Conservation (phyloP, 1,139 yeast species). For the Taiozyma onychis region DNA sequence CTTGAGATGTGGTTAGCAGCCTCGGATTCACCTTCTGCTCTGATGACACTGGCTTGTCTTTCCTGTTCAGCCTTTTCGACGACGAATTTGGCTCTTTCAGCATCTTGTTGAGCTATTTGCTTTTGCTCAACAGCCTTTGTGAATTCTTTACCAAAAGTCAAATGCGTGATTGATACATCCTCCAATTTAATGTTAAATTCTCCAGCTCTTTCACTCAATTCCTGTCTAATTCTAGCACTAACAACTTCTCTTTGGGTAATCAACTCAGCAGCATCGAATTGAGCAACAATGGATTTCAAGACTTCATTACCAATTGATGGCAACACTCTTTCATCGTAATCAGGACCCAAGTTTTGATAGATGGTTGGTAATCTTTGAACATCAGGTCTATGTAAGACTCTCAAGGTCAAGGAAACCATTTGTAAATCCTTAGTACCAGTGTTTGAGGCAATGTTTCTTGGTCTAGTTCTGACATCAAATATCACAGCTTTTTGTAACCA, state of each 20-base stretch:
- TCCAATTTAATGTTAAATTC: conserved; percentile 91
- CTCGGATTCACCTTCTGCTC: conserved; percentile 99
- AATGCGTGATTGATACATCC: conserved; percentile 96
- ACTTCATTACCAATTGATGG: conserved; percentile 98
- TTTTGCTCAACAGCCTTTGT: conserved; percentile 98
- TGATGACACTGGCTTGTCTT: conserved; percentile 86
- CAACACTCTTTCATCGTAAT: conserved; percentile 93
- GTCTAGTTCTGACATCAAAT: conserved; percentile 88
- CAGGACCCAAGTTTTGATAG: conserved; percentile 87
- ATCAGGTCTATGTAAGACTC: conserved; percentile 94
- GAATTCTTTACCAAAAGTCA: conserved; percentile 96
- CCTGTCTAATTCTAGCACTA: conserved; percentile 83
- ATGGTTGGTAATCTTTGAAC: conserved; percentile 75
- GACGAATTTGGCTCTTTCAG: conserved; percentile 90
- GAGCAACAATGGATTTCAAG: conserved; percentile 92
- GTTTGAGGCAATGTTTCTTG: conserved; percentile 88
- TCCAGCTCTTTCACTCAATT: conserved; percentile 73
- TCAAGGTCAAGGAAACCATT: conserved; percentile 86
- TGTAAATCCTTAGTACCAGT: conserved; percentile 98
- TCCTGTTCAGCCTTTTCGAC: conserved; percentile 98
- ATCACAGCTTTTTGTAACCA: conserved; percentile 92
- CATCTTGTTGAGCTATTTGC: conserved; percentile 99
- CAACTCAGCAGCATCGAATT: conserved; percentile 96
- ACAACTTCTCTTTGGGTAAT: conserved; percentile 97
- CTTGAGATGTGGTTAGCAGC: conserved; percentile 94